Evolutionary conservation across 1,139 yeast species (phyloP).

Genomic region (Zygosaccharomyces sapae): DNA sequence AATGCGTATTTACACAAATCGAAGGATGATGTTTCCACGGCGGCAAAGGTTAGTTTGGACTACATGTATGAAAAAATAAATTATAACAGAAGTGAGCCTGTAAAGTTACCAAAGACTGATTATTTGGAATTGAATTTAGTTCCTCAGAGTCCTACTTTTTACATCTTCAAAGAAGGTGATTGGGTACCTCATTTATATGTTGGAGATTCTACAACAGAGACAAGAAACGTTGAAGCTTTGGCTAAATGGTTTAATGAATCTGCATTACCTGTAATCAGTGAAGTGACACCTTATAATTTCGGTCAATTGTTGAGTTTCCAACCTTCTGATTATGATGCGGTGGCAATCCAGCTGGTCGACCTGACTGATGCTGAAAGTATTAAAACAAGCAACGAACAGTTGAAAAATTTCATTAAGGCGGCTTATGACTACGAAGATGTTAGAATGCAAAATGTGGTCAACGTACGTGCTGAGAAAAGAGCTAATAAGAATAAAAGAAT

Average conservation of each 20-base stretch:
- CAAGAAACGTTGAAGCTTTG: slow-evolving; percentile 48
- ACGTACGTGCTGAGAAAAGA: slow-evolving; percentile 41
- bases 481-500: slow-evolving; percentile 44
- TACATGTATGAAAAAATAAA: slow-evolving; percentile 43
- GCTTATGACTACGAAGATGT: slow-evolving; percentile 52
- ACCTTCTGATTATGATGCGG: slow-evolving; percentile 39
- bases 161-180: slow-evolving; percentile 55
- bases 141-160: slow-evolving; percentile 57
- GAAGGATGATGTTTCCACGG: slow-evolving; percentile 44
- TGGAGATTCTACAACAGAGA: slow-evolving; percentile 59
- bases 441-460: slow-evolving; percentile 45
- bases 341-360: slow-evolving; percentile 52
- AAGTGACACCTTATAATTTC: slow-evolving; percentile 44
- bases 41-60: slow-evolving; percentile 44
- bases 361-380: slow-evolving; percentile 37
- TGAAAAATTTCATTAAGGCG: slow-evolving; percentile 45
- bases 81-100: slow-evolving; percentile 38
- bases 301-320: slow-evolving; percentile 40
- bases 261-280: slow-evolving; percentile 49
- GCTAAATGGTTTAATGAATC: slow-evolving; percentile 46
- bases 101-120: slow-evolving; percentile 41
- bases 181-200: slow-evolving; percentile 51
- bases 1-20: slow-evolving; percentile 53
- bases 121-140: slow-evolving; percentile 49
- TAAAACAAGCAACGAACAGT: slow-evolving; percentile 25